Percentiles rank a stretch among this genome's conserved stretches.
Conservation (phyloP, 139 green algal genomes). For the Closterium sp. region DNA sequence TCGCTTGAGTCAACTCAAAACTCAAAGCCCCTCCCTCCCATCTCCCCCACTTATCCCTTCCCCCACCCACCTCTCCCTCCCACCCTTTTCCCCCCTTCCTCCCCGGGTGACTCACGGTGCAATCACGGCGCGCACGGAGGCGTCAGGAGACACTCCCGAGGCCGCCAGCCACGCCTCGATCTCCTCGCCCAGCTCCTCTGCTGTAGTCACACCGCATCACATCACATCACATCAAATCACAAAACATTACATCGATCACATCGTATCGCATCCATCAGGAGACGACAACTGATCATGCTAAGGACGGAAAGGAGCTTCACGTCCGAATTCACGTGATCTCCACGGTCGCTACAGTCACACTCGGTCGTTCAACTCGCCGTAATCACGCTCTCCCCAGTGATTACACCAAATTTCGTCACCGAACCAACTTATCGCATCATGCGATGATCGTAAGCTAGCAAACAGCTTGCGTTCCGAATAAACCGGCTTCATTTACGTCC, state of each 20-base stretch:
- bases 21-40: no score
- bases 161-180: constrained; percentile 19
- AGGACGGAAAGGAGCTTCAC: no score
- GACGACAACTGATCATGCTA: no score
- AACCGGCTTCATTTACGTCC: neutral
- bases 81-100: neutral
- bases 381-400: neutral
- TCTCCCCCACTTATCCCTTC: neutral
- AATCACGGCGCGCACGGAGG: constrained; percentile 21
- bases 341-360: neutral
- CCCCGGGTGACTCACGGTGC: constrained; percentile 14
- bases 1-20: no score
- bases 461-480: neutral
- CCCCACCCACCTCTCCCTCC: no score
- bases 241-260: neutral
- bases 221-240: neutral
- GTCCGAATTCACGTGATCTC: neutral
- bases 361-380: neutral
- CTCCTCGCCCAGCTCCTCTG: constrained; percentile 12
- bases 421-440: no score
- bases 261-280: neutral
- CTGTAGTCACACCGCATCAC: neutral
- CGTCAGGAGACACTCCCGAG: neutral
- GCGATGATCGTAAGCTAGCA: neutral
- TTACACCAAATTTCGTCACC: neutral